phyloP scores from a whole-genome alignment of 129 eudicot species.

The Tagetes erecta region DNA sequence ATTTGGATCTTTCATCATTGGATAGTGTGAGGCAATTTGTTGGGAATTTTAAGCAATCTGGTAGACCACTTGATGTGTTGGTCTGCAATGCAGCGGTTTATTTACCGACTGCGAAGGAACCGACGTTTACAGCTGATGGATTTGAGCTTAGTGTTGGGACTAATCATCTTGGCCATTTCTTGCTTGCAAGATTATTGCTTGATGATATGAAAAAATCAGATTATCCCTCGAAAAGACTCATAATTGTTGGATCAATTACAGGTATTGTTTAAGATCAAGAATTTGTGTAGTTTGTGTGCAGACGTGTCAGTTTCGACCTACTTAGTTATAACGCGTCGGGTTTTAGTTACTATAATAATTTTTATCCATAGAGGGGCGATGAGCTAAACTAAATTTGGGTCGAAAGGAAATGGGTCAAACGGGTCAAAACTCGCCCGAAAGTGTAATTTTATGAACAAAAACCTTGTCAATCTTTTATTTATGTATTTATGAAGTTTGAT shows the following conservation, averaged over 20 bases:
- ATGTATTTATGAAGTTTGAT: too few relatives aligned
- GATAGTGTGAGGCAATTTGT: slow-evolving; percentile 92
- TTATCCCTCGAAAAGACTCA: slow-evolving; percentile 78
- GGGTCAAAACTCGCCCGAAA: neutral
- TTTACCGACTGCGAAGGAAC: slow-evolving; percentile 85
- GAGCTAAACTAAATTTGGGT: neutral
- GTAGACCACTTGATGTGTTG: slow-evolving; percentile 66
- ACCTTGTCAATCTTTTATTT: neutral
- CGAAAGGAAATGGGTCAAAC: neutral
- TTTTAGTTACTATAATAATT: neutral
- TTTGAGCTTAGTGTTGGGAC: slow-evolving; percentile 90
- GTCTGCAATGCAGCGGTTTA: slow-evolving; percentile 97
- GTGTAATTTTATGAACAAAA: neutral
- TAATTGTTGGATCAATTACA: slow-evolving; percentile 86
- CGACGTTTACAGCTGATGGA: slow-evolving; percentile 82
- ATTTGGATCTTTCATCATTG: slow-evolving; percentile 79
- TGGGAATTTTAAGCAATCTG: slow-evolving; percentile 63
- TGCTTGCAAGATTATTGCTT: slow-evolving; percentile 67
- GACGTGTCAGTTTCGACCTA: neutral
- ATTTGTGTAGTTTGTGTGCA: neutral
- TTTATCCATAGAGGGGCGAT: neutral
- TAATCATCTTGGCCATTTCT: slow-evolving; percentile 81
- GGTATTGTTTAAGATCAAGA: slow-evolving; percentile 12
- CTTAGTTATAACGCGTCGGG: neutral
- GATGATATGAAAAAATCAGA: slow-evolving; percentile 78